phyloP scores from a whole-genome alignment of 163 green algal genomes.

The Chlamydomonas reinhardtii region DNA sequence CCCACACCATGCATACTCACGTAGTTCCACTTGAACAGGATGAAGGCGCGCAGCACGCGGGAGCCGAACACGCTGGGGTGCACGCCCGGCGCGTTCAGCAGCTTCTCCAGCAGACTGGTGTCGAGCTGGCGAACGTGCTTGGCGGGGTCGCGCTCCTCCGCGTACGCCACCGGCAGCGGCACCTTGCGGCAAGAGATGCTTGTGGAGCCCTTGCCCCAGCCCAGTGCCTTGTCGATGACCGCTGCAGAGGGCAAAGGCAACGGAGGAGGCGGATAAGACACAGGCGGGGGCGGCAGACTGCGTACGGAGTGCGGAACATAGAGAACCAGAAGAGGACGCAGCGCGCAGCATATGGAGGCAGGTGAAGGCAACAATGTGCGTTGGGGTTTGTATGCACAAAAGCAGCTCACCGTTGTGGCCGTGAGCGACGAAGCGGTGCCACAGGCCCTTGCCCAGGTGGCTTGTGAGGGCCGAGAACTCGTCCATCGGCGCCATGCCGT shows the following conservation, averaged over 20 bases:
- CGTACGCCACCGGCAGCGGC: not conserved
- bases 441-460: not conserved
- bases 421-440: not conserved
- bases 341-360: too few species aligned
- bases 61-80: not conserved
- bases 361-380: too few species aligned
- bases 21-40: conserved; percentile 22
- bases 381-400: too few species aligned
- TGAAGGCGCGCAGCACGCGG: not conserved
- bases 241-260: too few species aligned
- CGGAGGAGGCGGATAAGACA: too few species aligned
- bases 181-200: conserved; percentile 35
- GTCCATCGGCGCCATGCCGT: too few species aligned
- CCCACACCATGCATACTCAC: not conserved
- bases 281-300: too few species aligned
- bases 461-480: not conserved
- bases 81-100: not conserved
- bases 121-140: not conserved
- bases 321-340: too few species aligned
- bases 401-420: conserved; percentile 9
- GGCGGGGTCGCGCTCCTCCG: not conserved
- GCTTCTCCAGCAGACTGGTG: not conserved
- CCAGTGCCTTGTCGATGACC: conserved; percentile 1
- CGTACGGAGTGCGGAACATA: too few species aligned
- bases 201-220: conserved; percentile 1